These are phyloP conservation scores for Globisporangium paddicum DNA, from an alignment of 352 stramenopile genomes.

Conservation along the genomic window DNA sequence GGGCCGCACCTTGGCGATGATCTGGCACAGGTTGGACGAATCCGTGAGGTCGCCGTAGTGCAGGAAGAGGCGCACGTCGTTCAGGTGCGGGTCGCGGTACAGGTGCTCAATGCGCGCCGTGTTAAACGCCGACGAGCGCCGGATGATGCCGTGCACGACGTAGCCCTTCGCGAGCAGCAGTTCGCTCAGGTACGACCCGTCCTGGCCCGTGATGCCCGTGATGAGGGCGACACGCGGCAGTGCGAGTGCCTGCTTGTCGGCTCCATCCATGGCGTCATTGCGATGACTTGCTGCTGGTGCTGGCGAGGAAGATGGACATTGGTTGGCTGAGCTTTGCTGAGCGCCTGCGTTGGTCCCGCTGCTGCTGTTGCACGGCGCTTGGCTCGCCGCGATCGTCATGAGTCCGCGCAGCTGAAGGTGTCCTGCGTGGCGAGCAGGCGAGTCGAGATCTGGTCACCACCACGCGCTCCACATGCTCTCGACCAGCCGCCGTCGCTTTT, in stretches of 20 bases:
- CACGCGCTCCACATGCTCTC: neutral
- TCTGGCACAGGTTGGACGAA: conserved; percentile 95
- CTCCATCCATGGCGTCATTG: neutral
- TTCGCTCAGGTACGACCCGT: conserved; percentile 98
- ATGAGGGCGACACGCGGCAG: conserved; percentile 84
- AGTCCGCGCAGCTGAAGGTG: neutral
- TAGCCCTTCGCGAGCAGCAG: conserved; percentile 97
- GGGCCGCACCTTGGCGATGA: conserved; percentile 93
- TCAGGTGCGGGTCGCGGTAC: conserved; percentile 95
- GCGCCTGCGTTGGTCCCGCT: neutral
- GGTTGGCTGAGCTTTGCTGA: neutral
- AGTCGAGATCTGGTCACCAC: conserved; percentile 3
- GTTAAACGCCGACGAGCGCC: conserved; percentile 98
- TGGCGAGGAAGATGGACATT: neutral
- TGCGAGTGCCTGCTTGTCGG: neutral
- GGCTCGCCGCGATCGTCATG: neutral
- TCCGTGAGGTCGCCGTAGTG: conserved; percentile 99
- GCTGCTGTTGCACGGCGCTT: neutral
- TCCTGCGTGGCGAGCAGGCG: neutral
- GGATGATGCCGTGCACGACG: conserved; percentile 93
- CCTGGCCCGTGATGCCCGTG: conserved; percentile 98
- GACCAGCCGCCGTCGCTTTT: neutral
- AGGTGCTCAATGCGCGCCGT: conserved; percentile 97
- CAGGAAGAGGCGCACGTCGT: conserved; percentile 93
- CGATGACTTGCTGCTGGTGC: neutral